A percentile compares a stretch with the other conserved stretches of the same genome.
phyloP scores from a whole-genome alignment of 2,329 filamentous ascomycete genomes.

The Sclerotinia borealis region DNA sequence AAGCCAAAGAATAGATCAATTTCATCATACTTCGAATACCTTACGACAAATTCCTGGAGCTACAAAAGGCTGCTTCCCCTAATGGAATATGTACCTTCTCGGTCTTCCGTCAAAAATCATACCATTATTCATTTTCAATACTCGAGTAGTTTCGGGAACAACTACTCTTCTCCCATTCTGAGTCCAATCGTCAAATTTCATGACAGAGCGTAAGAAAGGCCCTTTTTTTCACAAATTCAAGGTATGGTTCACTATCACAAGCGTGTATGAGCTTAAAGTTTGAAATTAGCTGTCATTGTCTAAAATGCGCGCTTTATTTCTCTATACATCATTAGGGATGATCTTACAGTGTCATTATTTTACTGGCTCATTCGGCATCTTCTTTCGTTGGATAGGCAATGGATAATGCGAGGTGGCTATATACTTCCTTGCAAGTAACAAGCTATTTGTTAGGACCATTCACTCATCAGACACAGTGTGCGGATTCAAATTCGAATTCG shows the following conservation, averaged over 20 bases:
- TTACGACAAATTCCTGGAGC: neutral
- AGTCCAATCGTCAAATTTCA: neutral
- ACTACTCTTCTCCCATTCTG: neutral
- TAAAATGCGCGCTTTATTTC: too few relatives aligned
- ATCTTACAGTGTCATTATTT: neutral
- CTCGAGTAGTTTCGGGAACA: neutral
- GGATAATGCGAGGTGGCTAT: neutral
- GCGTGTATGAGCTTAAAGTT: neutral
- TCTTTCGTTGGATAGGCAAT: neutral
- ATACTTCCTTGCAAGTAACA: neutral
- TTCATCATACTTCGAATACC: constrained; percentile 6
- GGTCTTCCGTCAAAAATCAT: too few relatives aligned
- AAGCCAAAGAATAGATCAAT: constrained; percentile 21
- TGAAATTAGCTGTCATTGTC: neutral
- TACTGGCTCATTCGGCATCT: neutral
- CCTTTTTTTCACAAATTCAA: neutral
- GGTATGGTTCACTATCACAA: neutral
- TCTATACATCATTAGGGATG: neutral
- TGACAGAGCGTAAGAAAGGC: neutral
- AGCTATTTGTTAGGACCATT: neutral
- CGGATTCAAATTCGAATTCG: neutral
- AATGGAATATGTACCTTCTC: neutral
- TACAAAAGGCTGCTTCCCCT: neutral
- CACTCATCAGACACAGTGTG: neutral
- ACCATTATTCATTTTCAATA: neutral